Evolutionary conservation across 352 stramenopile species (phyloP).

Genomic region (Thalassiosira sp.): DNA sequence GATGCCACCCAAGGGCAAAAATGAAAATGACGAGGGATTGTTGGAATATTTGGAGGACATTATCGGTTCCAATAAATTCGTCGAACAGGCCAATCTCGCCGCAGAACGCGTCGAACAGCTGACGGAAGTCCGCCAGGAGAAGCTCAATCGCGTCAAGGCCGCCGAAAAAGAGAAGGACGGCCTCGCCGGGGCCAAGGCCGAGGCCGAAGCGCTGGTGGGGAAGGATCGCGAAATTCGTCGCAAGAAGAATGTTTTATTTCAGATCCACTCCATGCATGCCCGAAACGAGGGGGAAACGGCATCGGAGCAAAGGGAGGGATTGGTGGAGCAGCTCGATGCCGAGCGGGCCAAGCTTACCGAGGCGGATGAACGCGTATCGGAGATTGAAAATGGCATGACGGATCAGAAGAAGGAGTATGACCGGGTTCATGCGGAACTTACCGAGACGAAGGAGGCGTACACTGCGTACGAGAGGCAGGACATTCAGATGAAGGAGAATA

Average conservation of each 20-base stretch:
- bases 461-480: constrained; percentile 95
- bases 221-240: constrained; percentile 95
- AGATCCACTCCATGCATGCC: constrained; percentile 89
- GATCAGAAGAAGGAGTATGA: constrained; percentile 89
- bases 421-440: constrained; percentile 86
- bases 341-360: constrained; percentile 70
- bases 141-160: constrained; percentile 97
- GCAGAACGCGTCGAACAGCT: constrained; percentile 92
- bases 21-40: constrained; percentile 94
- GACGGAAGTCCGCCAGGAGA: constrained; percentile 91
- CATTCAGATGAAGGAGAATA: constrained; percentile 96
- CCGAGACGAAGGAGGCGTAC: constrained; percentile 91
- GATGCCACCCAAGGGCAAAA: constrained; percentile 98
- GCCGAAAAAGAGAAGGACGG: constrained; percentile 96
- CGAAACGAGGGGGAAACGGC: constrained; percentile 85
- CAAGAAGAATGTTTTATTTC: constrained; percentile 96
- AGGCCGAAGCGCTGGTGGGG: constrained; percentile 92
- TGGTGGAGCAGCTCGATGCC: constrained; percentile 84
- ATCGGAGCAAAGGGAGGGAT: constrained; percentile 83
- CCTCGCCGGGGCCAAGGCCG: constrained; percentile 91
- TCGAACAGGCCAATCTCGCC: constrained; percentile 92
- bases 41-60: constrained; percentile 99
- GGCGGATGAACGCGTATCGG: constrained; percentile 79
- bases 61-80: constrained; percentile 97
- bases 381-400: constrained; percentile 85